Evolutionary conservation across 1,139 yeast species (phyloP).

Genomic region (Kodamaea plutei): DNA sequence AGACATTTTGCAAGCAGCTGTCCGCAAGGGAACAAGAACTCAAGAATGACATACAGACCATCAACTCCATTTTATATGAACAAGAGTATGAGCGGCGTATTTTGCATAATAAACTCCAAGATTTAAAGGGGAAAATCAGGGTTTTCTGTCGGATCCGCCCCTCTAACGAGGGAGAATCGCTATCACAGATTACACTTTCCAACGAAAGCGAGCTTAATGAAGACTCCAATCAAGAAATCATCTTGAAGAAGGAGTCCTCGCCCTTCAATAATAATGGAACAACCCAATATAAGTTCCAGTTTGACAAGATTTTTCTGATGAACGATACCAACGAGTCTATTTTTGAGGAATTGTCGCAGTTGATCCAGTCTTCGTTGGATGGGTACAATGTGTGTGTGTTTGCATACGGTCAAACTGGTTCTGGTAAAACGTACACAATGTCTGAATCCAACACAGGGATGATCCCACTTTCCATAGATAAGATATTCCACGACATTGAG

Average conservation of each 20-base stretch:
- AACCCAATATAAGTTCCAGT: conserved; percentile 48
- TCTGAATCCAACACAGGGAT: conserved; percentile 68
- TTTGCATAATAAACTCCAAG: conserved; percentile 75
- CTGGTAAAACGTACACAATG: conserved; percentile 95
- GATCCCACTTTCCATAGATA: conserved; percentile 72
- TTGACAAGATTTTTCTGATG: conserved; percentile 74
- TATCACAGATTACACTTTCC: conserved; percentile 43
- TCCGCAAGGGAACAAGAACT: conserved; percentile 7
- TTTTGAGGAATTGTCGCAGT: conserved; percentile 80
- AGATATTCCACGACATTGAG: conserved; percentile 62
- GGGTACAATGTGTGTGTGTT: conserved; percentile 92
- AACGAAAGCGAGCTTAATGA: conserved; percentile 39
- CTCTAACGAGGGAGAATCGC: conserved; percentile 17
- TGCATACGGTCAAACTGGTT: conserved; percentile 98
- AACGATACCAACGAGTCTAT: conserved; percentile 53
- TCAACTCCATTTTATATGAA: conserved; percentile 21
- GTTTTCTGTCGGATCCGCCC: conserved; percentile 90
- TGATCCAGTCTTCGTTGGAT: conserved; percentile 85
- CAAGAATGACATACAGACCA: conserved; percentile 13
- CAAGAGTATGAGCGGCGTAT: conserved; percentile 47
- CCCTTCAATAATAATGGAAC: conserved; percentile 10
- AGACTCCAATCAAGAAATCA: conserved; percentile 48
- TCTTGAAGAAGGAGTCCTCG: conserved; percentile 21
- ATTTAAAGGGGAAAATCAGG: conserved; percentile 85
- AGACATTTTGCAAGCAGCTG: conserved; percentile 5